phyloP scores from a whole-genome alignment of 331 rosid species.

The Dryas integrifolia region DNA sequence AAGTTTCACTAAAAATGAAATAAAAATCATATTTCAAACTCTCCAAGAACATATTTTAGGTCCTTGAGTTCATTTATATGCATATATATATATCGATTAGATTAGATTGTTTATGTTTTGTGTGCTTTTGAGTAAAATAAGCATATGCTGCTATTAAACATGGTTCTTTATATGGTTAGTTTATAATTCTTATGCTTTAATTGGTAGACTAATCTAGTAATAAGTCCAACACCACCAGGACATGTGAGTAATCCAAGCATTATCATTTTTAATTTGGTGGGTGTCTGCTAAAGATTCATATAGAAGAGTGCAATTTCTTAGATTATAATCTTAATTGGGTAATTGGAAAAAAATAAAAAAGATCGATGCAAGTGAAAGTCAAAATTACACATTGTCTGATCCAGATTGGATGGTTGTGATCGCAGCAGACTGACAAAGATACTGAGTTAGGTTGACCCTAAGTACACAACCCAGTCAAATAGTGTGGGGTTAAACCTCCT shows the following conservation, averaged over 20 bases:
- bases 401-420: slow-evolving; percentile 70
- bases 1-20: slow-evolving; percentile 36
- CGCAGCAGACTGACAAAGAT: slow-evolving; percentile 61
- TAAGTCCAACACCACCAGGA: slow-evolving; percentile 39
- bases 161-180: not conserved
- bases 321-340: slow-evolving; percentile 21
- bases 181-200: slow-evolving; percentile 21
- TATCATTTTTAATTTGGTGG: slow-evolving; percentile 22
- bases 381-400: slow-evolving; percentile 70
- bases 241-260: slow-evolving; percentile 45
- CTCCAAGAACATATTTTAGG: not conserved
- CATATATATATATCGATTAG: slow-evolving; percentile 1
- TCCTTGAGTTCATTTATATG: slow-evolving; percentile 58
- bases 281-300: slow-evolving; percentile 42
- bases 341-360: slow-evolving; percentile 2
- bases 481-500: slow-evolving; percentile 36
- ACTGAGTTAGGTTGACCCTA: slow-evolving; percentile 54
- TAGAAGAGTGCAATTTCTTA: slow-evolving; percentile 24
- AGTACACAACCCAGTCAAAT: slow-evolving; percentile 20
- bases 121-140: slow-evolving; percentile 56
- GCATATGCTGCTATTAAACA: slow-evolving; percentile 32
- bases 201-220: slow-evolving; percentile 28
- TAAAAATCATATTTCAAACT: slow-evolving; percentile 23
- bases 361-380: slow-evolving; percentile 50
- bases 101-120: not conserved